phyloP scores from a whole-genome alignment of 1,139 yeast species.

The Blastobotrys arbuscula region DNA sequence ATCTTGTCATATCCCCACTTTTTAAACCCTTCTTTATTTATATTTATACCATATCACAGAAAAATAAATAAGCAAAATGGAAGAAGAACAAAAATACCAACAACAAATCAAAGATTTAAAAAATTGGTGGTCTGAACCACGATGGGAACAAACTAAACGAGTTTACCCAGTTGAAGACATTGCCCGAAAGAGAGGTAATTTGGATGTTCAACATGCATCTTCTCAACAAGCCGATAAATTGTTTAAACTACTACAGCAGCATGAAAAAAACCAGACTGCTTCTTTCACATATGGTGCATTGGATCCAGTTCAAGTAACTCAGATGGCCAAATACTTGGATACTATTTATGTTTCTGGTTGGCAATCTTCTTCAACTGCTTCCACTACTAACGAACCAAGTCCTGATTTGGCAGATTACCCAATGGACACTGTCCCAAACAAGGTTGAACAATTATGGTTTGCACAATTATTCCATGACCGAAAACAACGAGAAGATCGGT shows the following conservation, averaged over 20 bases:
- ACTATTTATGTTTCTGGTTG: conserved; percentile 93
- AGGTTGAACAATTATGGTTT: conserved; percentile 94
- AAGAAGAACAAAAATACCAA: conserved; percentile 55
- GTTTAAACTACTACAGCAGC: conserved; percentile 61
- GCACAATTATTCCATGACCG: conserved; percentile 97
- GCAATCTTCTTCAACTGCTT: conserved; percentile 98
- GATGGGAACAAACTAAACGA: conserved; percentile 87
- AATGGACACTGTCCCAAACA: conserved; percentile 97
- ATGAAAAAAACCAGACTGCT: conserved; percentile 65
- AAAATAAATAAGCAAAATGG: conserved; percentile 27
- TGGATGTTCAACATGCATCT: conserved; percentile 69
- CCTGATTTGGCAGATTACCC: conserved; percentile 99
- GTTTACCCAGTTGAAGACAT: conserved; percentile 85
- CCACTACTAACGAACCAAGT: conserved; percentile 94
- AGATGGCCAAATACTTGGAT: conserved; percentile 93
- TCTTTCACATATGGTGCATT: conserved; percentile 94
- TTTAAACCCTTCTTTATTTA: neutral
- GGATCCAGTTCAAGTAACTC: conserved; percentile 94
- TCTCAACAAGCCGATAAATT: conserved; percentile 77
- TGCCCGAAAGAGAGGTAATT: conserved; percentile 79
- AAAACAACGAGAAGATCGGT: conserved; percentile 86
- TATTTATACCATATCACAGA: neutral
- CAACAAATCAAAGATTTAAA: conserved; percentile 67
- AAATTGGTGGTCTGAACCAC: conserved; percentile 88
- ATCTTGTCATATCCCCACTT: neutral